A percentile compares a stretch with the other conserved stretches of the same genome.
phyloP scores from a whole-genome alignment of 768 basidiomycete species.

The Suillus tomentosus region DNA sequence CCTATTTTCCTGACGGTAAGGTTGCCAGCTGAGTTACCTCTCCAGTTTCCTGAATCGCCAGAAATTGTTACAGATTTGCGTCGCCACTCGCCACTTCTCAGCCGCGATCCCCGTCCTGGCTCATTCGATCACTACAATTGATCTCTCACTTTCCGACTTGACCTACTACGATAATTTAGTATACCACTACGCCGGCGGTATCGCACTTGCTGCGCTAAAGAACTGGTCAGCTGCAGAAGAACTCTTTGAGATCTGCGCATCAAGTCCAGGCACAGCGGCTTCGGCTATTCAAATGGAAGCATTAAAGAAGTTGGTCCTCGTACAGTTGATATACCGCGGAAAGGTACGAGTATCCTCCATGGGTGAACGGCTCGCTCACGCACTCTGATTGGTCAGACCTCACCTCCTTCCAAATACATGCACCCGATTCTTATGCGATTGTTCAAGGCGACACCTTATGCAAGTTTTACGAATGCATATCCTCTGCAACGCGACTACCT shows the following conservation, averaged over 20 bases:
- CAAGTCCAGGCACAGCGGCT: conserved; percentile 56
- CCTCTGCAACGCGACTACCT: conserved; percentile 54
- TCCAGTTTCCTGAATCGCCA: not conserved
- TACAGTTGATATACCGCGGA: conserved; percentile 78
- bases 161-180: conserved; percentile 76
- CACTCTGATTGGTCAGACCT: conserved; percentile 36
- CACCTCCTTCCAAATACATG: conserved; percentile 73
- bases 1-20: conserved; percentile 64
- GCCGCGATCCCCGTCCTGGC: conserved; percentile 62
- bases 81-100: conserved; percentile 52
- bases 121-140: conserved; percentile 67
- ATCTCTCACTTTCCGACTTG: conserved; percentile 61
- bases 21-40: conserved; percentile 1
- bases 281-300: conserved; percentile 83
- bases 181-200: conserved; percentile 85
- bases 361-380: conserved; percentile 4
- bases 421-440: conserved; percentile 56
- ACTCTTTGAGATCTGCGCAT: conserved; percentile 78
- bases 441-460: conserved; percentile 71
- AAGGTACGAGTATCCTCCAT: conserved; percentile 45
- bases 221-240: conserved; percentile 72
- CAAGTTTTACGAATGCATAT: conserved; percentile 63
- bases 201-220: conserved; percentile 63
- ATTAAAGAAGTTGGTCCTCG: conserved; percentile 76
- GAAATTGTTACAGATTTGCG: conserved; percentile 51